Evolutionary conservation across 345 rosid species (phyloP).

Genomic region (Populus deltoides): DNA sequence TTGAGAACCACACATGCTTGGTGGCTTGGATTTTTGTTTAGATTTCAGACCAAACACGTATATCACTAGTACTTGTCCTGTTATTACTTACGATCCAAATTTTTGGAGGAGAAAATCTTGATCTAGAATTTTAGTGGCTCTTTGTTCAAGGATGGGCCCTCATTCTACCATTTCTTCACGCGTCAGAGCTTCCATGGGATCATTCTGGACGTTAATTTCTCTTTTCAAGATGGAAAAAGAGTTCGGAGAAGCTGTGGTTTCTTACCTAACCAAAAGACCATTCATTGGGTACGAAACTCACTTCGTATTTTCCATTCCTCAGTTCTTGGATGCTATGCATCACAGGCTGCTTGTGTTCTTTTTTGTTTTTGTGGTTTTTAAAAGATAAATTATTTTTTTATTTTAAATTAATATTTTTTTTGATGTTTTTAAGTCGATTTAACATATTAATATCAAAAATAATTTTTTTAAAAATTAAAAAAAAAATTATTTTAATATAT

Average conservation of each 20-base stretch:
- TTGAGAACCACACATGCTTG: constrained; percentile 43
- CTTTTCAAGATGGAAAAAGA: neutral
- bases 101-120: constrained; percentile 13
- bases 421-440: too few species aligned
- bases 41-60: constrained; percentile 27
- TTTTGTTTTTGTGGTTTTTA: too few species aligned
- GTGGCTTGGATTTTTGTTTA: constrained; percentile 32
- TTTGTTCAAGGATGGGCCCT: neutral
- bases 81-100: constrained; percentile 7
- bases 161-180: constrained; percentile 1
- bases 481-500: too few species aligned
- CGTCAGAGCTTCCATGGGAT: neutral
- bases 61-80: neutral
- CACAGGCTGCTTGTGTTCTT: too few species aligned
- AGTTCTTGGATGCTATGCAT: neutral
- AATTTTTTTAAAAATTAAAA: too few species aligned
- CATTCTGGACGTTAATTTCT: neutral
- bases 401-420: too few species aligned
- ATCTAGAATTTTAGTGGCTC: constrained; percentile 15
- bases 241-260: neutral
- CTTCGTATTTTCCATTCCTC: neutral
- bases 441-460: too few species aligned
- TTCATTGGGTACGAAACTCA: neutral
- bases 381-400: too few species aligned
- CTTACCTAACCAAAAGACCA: neutral